Base-by-base conservation (phyloP, 371 early-diverging fungal genomes). In the Circinella minor region DNA sequence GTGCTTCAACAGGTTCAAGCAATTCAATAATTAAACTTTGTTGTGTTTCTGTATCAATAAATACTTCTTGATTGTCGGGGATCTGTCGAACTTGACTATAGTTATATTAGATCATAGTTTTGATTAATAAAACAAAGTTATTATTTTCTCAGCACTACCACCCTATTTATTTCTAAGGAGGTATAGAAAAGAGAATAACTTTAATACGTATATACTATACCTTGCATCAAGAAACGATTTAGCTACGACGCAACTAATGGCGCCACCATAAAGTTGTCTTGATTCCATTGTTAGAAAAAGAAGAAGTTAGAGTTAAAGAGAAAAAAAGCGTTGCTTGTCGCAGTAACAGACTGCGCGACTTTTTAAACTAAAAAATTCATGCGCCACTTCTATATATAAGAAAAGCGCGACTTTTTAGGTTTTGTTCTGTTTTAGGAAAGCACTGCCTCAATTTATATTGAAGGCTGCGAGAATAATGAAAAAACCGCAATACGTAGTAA, bases 61-160 rank as follows among this genome's bases (percentile, higher is more conserved):
- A 96, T 11, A 96, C 97, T 73, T 95, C 96, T 80, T 96, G 97
- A 78, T 95, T 92, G 75, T 94, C 94, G 0, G 97, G 96, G 0
- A 96, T 87, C 66, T 94, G 86, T 38, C 97, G 92, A 38, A 96
- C 69, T 48, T 84, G 68, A 74, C 95, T 95, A 73, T 54, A 36
- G 18, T 34, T 13, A 47, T n/a, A 60, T 47, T 48, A 66, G 4
- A 55, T 49, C 27, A 27, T 27, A 13, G 39, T 3, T 46, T 34
- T 2, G 43, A 11, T 14, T 55, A 38, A 20, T 7, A 61, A 34
- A 61, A 34, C 13, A 3, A 18, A 17, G 17, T 34, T 14, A 61
- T 14, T 17, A 1, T 15, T 43, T 27, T 27, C 27, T 27, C 27
- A 27, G 27, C 27, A 27, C 27, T 27, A 27, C 27, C 27, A 27